A percentile compares a stretch with the other conserved stretches of the same genome.
Evolutionary conservation across 768 basidiomycete species (phyloP).

Genomic region (Pleurotus giganteus): DNA sequence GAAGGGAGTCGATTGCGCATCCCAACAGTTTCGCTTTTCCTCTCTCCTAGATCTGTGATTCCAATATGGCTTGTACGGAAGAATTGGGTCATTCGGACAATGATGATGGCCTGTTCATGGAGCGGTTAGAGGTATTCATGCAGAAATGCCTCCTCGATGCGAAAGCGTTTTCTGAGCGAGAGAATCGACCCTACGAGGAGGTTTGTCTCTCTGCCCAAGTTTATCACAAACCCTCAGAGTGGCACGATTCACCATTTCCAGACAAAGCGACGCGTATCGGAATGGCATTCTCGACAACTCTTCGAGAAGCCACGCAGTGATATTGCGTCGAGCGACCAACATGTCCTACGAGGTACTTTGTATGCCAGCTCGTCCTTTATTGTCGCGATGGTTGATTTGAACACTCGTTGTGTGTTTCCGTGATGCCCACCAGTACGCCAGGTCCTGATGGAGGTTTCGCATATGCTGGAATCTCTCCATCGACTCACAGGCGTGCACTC

Average conservation of each 20-base stretch:
- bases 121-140: conserved; percentile 64
- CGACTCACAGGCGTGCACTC: conserved; percentile 54
- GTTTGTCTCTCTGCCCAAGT: conserved; percentile 32
- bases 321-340: neutral
- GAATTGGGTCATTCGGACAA: conserved; percentile 24
- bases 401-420: neutral
- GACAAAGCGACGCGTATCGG: conserved; percentile 55
- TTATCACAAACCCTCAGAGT: conserved; percentile 5
- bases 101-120: conserved; percentile 55
- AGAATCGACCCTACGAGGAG: conserved; percentile 58
- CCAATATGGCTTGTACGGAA: conserved; percentile 23
- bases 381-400: neutral
- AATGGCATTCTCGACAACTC: conserved; percentile 61
- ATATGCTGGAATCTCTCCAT: conserved; percentile 51
- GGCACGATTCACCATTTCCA: conserved; percentile 25
- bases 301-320: conserved; percentile 31
- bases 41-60: neutral
- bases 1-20: no score
- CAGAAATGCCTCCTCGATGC: conserved; percentile 57
- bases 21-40: no score
- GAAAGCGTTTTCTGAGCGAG: conserved; percentile 58
- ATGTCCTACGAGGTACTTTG: conserved; percentile 11
- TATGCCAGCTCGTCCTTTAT: neutral
- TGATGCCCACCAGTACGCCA: conserved; percentile 36
- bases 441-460: conserved; percentile 48